Evolutionary conservation across 805 yeast genomes (phyloP).

Genomic region (Candida suzukii): DNA sequence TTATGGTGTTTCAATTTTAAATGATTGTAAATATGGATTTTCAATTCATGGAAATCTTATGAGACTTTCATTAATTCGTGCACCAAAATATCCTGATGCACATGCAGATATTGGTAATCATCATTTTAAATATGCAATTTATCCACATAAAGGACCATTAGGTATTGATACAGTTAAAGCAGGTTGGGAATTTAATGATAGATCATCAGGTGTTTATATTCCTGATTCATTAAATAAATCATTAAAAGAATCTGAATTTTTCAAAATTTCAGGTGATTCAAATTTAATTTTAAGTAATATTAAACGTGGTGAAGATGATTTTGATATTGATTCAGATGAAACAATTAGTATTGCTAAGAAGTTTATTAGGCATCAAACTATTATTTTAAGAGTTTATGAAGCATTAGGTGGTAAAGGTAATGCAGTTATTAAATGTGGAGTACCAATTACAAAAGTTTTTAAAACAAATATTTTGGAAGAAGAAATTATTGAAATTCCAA

Average conservation of each 20-base stretch:
- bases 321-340: slow-evolving; percentile 38
- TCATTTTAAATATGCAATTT: slow-evolving; percentile 71
- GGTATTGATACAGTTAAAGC: slow-evolving; percentile 58
- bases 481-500: slow-evolving; percentile 32
- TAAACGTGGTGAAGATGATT: slow-evolving; percentile 86
- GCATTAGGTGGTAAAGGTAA: slow-evolving; percentile 72
- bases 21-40: slow-evolving; percentile 87
- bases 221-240: not conserved
- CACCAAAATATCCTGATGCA: slow-evolving; percentile 93
- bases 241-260: slow-evolving; percentile 9
- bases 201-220: slow-evolving; percentile 12
- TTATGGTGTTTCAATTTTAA: slow-evolving; percentile 82
- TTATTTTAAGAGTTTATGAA: slow-evolving; percentile 77
- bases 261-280: slow-evolving; percentile 37
- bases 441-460: slow-evolving; percentile 39
- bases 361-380: slow-evolving; percentile 37
- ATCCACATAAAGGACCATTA: slow-evolving; percentile 73
- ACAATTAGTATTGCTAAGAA: slow-evolving; percentile 35
- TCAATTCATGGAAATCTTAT: slow-evolving; percentile 89
- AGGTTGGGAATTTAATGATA: slow-evolving; percentile 76
- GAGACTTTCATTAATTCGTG: slow-evolving; percentile 78
- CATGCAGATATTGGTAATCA: slow-evolving; percentile 92
- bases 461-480: slow-evolving; percentile 58
- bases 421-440: slow-evolving; percentile 42
- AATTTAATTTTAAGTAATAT: slow-evolving; percentile 67